Evolutionary conservation across 352 stramenopile genomes (phyloP).

Genomic region (Discostella stelligera): DNA sequence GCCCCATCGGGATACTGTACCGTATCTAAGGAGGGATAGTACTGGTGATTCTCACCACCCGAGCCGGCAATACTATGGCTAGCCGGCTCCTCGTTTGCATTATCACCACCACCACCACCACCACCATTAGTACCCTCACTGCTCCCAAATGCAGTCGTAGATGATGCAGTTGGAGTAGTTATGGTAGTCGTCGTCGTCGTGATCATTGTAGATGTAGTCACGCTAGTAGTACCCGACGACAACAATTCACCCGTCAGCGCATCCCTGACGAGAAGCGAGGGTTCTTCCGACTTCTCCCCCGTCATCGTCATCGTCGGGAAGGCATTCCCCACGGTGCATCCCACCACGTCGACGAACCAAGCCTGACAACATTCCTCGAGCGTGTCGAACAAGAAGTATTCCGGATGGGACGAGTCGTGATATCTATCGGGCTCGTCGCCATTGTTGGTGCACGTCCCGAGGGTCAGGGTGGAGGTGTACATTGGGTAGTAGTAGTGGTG

Average conservation of each 20-base stretch:
- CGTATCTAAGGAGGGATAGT: conserved; percentile 45
- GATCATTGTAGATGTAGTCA: no score
- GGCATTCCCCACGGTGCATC: conserved; percentile 14
- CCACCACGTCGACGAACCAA: conserved; percentile 17
- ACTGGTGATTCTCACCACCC: neutral
- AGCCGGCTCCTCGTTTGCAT: neutral
- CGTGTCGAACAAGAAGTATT: conserved; percentile 11
- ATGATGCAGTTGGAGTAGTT: no score
- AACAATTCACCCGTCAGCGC: conserved; percentile 5
- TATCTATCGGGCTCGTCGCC: conserved; percentile 21
- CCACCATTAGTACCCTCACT: neutral
- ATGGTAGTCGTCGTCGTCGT: neutral
- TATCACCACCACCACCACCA: neutral
- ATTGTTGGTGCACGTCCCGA: conserved; percentile 31
- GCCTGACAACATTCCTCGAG: conserved; percentile 12
- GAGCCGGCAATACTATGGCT: neutral
- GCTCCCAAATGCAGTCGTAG: neutral
- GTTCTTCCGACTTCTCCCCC: neutral
- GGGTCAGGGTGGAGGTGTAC: neutral
- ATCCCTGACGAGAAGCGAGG: conserved; percentile 2
- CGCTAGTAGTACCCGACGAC: neutral
- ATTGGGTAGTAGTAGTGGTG: conserved; percentile 18
- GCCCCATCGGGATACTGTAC: conserved; percentile 26
- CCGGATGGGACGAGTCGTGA: neutral
- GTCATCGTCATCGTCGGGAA: no score